A percentile compares a stretch with the other conserved stretches of the same genome.
phyloP scores from a whole-genome alignment of 176 grass and related monocot species.

The Oryza glumipatula region DNA sequence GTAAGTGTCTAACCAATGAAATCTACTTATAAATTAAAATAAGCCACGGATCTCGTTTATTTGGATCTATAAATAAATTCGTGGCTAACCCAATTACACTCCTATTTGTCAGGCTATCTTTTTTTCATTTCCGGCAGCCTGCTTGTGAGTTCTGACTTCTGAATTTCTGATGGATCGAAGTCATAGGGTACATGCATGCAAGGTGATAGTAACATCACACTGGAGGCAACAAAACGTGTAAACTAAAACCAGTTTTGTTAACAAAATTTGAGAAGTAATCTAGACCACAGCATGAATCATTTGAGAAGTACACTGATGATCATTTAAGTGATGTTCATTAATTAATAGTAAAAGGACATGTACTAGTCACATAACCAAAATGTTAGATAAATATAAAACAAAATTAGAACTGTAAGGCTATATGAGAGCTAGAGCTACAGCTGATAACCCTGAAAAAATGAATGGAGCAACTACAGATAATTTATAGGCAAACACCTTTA shows the following conservation, averaged over 20 bases:
- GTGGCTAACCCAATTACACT: no score
- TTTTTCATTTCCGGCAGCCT: background rate
- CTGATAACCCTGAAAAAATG: no score
- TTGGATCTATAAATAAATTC: no score
- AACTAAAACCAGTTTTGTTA: background rate
- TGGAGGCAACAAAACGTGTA: background rate
- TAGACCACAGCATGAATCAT: background rate
- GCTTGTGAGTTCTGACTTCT: background rate
- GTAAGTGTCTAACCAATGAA: no score
- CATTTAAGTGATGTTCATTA: no score
- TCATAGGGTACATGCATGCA: background rate
- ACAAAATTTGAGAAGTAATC: background rate
- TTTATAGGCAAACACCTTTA: no score
- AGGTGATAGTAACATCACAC: conserved; percentile 29
- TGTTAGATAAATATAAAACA: background rate
- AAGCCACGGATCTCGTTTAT: no score
- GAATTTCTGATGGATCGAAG: conserved; percentile 8
- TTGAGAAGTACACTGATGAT: background rate
- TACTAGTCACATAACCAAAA: background rate
- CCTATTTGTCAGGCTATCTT: background rate
- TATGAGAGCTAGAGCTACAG: no score
- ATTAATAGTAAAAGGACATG: no score
- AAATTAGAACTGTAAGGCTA: background rate
- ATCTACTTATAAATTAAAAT: no score
- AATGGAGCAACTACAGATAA: no score